phyloP scores from a whole-genome alignment of 78 protist species.

The Dictyostelium capitatum region DNA sequence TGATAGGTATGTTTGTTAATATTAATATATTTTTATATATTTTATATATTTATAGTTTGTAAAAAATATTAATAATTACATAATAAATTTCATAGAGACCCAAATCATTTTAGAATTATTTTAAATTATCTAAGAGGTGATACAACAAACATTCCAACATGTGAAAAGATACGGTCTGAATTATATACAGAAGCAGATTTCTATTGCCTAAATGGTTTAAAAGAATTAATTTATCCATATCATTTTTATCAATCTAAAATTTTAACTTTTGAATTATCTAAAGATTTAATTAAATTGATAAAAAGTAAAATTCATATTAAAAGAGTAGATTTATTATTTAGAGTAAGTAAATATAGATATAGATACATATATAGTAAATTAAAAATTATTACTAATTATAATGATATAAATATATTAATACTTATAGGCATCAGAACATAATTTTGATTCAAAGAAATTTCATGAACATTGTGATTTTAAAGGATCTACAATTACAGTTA shows the following conservation, averaged over 20 bases:
- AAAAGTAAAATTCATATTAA: not conserved
- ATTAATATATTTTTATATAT: too few species aligned
- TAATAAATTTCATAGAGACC: too few species aligned
- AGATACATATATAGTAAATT: too few species aligned
- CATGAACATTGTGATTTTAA: constrained; percentile 23
- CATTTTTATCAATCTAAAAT: constrained; percentile 17
- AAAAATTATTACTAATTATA: too few species aligned
- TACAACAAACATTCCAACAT: not conserved
- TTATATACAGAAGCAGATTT: constrained; percentile 8
- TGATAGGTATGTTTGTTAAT: constrained; percentile 56
- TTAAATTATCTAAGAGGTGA: constrained; percentile 38
- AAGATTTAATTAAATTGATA: constrained; percentile 11
- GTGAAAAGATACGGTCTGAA: not conserved
- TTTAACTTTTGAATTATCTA: not conserved
- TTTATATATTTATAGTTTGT: too few species aligned
- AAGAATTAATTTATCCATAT: not conserved
- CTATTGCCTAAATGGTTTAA: constrained; percentile 1
- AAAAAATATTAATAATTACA: too few species aligned
- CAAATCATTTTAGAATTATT: constrained; percentile 32
- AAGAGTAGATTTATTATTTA: not conserved
- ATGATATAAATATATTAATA: not conserved
- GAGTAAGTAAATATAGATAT: too few species aligned
- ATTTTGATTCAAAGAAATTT: constrained; percentile 6
- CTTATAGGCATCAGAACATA: constrained; percentile 13
- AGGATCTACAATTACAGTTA: constrained; percentile 15